phyloP scores from a whole-genome alignment of 257 asterid species.

The Solanum chmielewskii region DNA sequence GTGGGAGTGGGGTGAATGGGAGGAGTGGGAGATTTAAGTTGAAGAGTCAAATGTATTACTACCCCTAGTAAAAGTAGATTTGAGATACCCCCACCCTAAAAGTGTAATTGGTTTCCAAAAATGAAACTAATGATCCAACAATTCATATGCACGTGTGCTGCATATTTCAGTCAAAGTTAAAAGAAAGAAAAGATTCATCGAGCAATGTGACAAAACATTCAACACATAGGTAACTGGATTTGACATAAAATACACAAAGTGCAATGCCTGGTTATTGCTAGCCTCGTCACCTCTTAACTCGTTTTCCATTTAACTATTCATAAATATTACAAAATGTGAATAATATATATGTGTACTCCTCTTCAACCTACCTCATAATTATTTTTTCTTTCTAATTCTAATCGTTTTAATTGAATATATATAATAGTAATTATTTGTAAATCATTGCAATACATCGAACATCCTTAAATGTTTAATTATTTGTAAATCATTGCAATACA shows the following conservation, averaged over 20 bases:
- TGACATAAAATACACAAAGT: not conserved
- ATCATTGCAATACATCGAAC: not conserved
- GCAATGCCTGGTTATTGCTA: not conserved
- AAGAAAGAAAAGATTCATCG: conserved; percentile 1
- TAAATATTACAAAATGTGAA: not conserved
- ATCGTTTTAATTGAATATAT: not conserved
- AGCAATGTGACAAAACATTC: conserved; percentile 3
- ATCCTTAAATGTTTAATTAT: not conserved
- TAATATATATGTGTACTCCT: not conserved
- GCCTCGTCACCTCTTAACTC: not conserved
- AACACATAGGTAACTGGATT: conserved; percentile 1
- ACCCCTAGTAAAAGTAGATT: not conserved
- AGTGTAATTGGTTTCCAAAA: not conserved
- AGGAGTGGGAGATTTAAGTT: not conserved
- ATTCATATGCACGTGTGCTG: not conserved
- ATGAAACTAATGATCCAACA: not conserved
- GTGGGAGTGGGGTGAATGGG: too few relatives aligned
- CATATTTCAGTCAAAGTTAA: not conserved
- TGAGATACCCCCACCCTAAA: not conserved
- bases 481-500: not conserved
- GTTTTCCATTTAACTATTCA: not conserved
- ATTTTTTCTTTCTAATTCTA: not conserved
- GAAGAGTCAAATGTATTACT: not conserved
- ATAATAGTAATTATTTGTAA: not conserved
- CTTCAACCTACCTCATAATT: not conserved